Percentiles rank a stretch among this genome's conserved stretches.
Conservation (phyloP, 352 stramenopile species). For the Globisporangium irregulare region DNA sequence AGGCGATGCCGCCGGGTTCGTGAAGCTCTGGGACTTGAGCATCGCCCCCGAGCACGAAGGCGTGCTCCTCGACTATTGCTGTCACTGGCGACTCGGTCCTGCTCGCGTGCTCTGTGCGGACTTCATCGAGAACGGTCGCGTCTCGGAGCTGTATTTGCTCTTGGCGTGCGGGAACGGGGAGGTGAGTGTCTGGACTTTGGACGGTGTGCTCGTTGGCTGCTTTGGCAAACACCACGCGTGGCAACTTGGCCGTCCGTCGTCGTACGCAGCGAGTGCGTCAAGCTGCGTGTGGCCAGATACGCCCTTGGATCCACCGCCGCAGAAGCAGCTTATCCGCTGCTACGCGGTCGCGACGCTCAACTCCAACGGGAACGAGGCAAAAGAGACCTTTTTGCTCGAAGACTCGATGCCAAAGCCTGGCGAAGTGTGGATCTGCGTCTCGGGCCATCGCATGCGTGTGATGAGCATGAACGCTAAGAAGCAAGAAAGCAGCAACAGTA, state of each 20-base stretch:
- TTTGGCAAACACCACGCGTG: constrained; percentile 64
- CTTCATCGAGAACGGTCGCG: constrained; percentile 63
- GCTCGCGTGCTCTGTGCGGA: constrained; percentile 47
- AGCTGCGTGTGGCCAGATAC: constrained; percentile 36
- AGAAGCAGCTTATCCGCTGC: constrained; percentile 51
- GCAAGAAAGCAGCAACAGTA: constrained; percentile 19
- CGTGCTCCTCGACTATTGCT: constrained; percentile 51
- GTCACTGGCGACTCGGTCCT: constrained; percentile 41
- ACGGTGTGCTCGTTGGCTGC: constrained; percentile 59
- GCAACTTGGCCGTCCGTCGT: constrained; percentile 52
- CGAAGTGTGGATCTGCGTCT: constrained; percentile 73
- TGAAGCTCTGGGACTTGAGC: constrained; percentile 69
- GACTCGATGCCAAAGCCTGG: constrained; percentile 75
- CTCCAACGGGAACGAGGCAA: constrained; percentile 22
- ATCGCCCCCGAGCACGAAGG: constrained; percentile 55
- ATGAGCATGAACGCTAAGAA: constrained; percentile 29
- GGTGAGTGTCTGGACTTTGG: constrained; percentile 71
- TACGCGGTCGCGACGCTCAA: constrained; percentile 54
- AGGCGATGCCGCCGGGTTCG: constrained; percentile 46
- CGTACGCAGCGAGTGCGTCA: constrained; percentile 41
- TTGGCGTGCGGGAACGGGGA: constrained; percentile 61
- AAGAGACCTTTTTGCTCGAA: constrained; percentile 64
- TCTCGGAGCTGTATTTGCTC: constrained; percentile 59
- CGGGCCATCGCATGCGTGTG: constrained; percentile 43
- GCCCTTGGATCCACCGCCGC: background rate